These are phyloP conservation scores for Phytophthora brassicae DNA, from an alignment of 352 stramenopile genomes.

Conservation along the genomic window DNA sequence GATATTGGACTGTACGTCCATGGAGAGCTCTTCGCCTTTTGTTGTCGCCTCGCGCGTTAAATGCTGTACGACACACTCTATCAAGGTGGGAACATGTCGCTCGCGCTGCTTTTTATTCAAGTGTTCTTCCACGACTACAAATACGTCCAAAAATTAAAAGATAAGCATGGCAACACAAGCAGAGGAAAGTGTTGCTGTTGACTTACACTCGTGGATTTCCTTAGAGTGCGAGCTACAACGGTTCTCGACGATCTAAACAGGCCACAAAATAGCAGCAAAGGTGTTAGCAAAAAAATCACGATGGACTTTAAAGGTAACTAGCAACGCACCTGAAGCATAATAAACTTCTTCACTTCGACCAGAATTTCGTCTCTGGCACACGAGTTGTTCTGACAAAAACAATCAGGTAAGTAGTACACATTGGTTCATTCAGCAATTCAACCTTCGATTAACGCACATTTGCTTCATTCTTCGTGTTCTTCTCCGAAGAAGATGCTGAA, in stretches of 20 bases:
- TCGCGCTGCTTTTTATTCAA: slow-evolving; percentile 45
- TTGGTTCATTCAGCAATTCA: neutral
- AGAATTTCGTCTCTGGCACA: slow-evolving; percentile 32
- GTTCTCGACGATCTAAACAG: slow-evolving; percentile 50
- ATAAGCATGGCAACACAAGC: neutral
- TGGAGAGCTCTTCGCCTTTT: slow-evolving; percentile 41
- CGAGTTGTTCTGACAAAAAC: slow-evolving; percentile 30
- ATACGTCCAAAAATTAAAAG: neutral
- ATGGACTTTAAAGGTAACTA: too few relatives aligned
- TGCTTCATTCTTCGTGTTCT: slow-evolving; percentile 13
- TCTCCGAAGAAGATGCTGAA: slow-evolving; percentile 10
- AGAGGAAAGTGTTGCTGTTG: neutral
- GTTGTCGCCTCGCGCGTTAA: slow-evolving; percentile 34
- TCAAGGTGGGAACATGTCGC: slow-evolving; percentile 39
- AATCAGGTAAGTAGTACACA: slow-evolving; percentile 1
- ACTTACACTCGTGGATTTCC: slow-evolving; percentile 62
- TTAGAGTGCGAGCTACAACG: slow-evolving; percentile 51
- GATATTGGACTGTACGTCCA: slow-evolving; percentile 70
- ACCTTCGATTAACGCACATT: slow-evolving; percentile 2
- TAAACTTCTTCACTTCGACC: slow-evolving; percentile 32
- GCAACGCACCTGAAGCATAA: slow-evolving; percentile 35
- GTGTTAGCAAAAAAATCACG: too few relatives aligned
- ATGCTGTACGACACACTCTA: slow-evolving; percentile 39
- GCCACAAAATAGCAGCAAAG: neutral
- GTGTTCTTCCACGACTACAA: slow-evolving; percentile 34